Base-by-base conservation (phyloP, 2,329 filamentous ascomycete genomes). In the Diaporthe nobilis region DNA sequence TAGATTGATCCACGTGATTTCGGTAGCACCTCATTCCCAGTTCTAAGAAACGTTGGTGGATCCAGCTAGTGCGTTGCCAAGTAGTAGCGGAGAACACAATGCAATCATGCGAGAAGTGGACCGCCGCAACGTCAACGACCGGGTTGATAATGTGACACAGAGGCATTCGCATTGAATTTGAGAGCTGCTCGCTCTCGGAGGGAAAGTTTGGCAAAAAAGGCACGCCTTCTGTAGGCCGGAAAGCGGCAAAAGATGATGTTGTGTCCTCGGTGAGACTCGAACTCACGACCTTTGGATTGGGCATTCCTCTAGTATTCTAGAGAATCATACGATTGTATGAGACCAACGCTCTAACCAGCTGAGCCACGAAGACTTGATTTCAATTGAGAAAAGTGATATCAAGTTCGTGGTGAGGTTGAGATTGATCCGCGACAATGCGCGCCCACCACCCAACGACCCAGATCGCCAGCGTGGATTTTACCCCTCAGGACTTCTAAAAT, bases 341-440 rank as follows among this genome's bases (percentile, higher is more conserved):
- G 82, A 83, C 82, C 81, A 82, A 83, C 82, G 82, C 82, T 82
- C 81, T 83, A 83, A 83, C 82, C 82, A 82, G 82, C 82, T 83
- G 81, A 82, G 82, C 82, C 82, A 83, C 79, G 78, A 80, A 81
- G 80, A 81, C 79, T 57, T 53, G 34, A 8, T 37, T 49, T 31
- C 25, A 1, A 15, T 12, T 3, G 6, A 4, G 5, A 1, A 17
- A 9, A 0, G 25, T 20, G 1, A 1, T 8, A 12, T 31, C 2
- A 57, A 28, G n/a, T 28, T 1, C 12, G 49, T 1, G 0, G 10
- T 6, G n/a, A 53, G 4, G 10, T 9, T 3, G 20, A 2, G 20
- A 13, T 42, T 9, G 22, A 10, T n/a, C 10, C 1, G 22, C 0
- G 5, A 9, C 10, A 7, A n/a, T 31, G 15, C 1, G 3, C 9